These are phyloP conservation scores for Immersiporthe knoxdaviesiana DNA, from an alignment of 2,329 filamentous ascomycete genomes.

Conservation along the genomic window DNA sequence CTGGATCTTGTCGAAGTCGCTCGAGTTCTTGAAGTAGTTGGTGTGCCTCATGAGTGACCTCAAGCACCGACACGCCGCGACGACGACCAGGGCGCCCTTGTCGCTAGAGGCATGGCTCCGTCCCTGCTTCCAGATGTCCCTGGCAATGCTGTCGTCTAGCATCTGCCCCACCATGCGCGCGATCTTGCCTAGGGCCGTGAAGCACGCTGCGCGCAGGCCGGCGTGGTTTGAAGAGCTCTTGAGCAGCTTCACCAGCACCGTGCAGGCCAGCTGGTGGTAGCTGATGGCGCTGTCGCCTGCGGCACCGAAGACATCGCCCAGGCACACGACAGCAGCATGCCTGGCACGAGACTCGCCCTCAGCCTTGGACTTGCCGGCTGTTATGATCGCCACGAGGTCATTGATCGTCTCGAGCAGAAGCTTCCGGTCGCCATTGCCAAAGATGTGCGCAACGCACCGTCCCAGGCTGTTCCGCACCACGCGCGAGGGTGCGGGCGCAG, in stretches of 20 bases:
- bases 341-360: slow-evolving; percentile 79
- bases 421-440: slow-evolving; percentile 85
- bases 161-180: slow-evolving; percentile 74
- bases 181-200: slow-evolving; percentile 76
- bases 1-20: slow-evolving; percentile 89
- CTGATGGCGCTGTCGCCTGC: slow-evolving; percentile 92
- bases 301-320: slow-evolving; percentile 88
- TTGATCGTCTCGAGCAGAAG: slow-evolving; percentile 94
- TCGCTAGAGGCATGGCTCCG: slow-evolving; percentile 76
- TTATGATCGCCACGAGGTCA: slow-evolving; percentile 75
- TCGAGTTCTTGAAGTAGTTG: slow-evolving; percentile 81
- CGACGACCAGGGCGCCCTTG: slow-evolving; percentile 80
- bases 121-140: slow-evolving; percentile 92
- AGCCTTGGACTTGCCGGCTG: slow-evolving; percentile 70
- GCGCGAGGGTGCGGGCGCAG: slow-evolving; percentile 79
- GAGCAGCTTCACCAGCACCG: slow-evolving; percentile 74
- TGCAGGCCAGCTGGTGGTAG: slow-evolving; percentile 74
- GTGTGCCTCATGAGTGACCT: slow-evolving; percentile 74
- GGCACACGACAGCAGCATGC: slow-evolving; percentile 83
- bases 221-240: slow-evolving; percentile 81
- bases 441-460: slow-evolving; percentile 79
- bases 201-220: slow-evolving; percentile 78
- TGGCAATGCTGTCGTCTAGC: slow-evolving; percentile 81
- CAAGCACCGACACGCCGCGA: slow-evolving; percentile 78
- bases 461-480: slow-evolving; percentile 90